These are phyloP conservation scores for Colletotrichum zoysiae DNA, from an alignment of 2,329 filamentous ascomycete genomes.

Conservation along the genomic window DNA sequence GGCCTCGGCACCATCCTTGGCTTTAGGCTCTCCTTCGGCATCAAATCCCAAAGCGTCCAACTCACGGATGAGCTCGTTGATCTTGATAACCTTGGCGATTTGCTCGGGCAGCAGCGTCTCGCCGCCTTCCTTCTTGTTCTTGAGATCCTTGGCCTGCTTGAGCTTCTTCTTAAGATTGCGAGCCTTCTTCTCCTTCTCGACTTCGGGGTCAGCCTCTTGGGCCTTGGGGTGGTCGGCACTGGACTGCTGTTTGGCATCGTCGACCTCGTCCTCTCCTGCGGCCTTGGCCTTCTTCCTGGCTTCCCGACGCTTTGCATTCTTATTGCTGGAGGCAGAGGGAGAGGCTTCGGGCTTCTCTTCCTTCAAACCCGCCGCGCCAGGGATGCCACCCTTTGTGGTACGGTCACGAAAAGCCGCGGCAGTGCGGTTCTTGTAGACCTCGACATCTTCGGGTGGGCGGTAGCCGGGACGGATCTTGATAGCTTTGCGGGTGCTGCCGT, in stretches of 20 bases:
- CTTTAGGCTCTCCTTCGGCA: constrained; percentile 74
- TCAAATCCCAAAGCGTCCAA: constrained; percentile 88
- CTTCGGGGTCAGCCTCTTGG: constrained; percentile 73
- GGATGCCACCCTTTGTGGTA: constrained; percentile 72
- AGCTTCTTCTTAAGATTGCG: constrained; percentile 94
- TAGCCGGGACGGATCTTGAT: constrained; percentile 96
- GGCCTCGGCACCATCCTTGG: constrained; percentile 28
- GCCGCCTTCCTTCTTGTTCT: constrained; percentile 90
- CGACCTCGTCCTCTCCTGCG: constrained; percentile 67
- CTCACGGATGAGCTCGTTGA: constrained; percentile 92
- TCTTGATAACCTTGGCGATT: constrained; percentile 97
- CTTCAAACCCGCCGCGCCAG: constrained; percentile 75
- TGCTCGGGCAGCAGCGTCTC: constrained; percentile 90
- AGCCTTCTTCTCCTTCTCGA: constrained; percentile 91
- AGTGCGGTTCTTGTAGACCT: constrained; percentile 93
- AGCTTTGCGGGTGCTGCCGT: constrained; percentile 92
- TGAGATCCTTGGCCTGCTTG: constrained; percentile 90
- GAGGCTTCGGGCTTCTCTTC: constrained; percentile 62
- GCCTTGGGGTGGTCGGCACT: constrained; percentile 46
- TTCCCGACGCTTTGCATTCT: constrained; percentile 85
- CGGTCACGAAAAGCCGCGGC: constrained; percentile 88
- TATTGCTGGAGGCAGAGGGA: constrained; percentile 71
- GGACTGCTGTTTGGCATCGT: constrained; percentile 49
- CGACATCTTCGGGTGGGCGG: constrained; percentile 92
- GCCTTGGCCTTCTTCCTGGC: constrained; percentile 67